Conservation (phyloP, 1,284 basidiomycete species). For the Omphalotus olearius region DNA sequence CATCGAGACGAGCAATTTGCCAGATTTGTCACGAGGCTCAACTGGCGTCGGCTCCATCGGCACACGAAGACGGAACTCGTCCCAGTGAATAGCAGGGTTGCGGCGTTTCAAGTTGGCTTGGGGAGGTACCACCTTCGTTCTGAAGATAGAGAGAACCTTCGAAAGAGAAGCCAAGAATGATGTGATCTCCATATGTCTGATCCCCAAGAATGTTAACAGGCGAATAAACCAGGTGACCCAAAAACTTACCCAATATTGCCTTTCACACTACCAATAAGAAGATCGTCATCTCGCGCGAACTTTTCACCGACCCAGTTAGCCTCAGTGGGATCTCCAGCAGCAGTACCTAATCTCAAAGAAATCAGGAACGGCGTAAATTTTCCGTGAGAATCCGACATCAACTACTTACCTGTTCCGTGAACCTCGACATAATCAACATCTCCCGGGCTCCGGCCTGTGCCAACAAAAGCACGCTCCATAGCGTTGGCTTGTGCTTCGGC, state of each 20-base stretch:
- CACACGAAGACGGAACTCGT: slow-evolving; percentile 20
- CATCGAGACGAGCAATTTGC: slow-evolving; percentile 11
- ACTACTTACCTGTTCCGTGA: slow-evolving; percentile 39
- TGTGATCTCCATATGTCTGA: slow-evolving; percentile 36
- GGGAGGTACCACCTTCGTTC: slow-evolving; percentile 32
- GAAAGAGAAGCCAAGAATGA: slow-evolving; percentile 37
- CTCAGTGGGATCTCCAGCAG: slow-evolving; percentile 41
- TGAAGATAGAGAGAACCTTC: slow-evolving; percentile 37
- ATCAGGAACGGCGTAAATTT: slow-evolving; percentile 28
- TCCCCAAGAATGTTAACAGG: neutral
- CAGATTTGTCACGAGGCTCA: slow-evolving; percentile 4
- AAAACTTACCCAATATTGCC: slow-evolving; percentile 33
- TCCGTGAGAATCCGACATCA: slow-evolving; percentile 40
- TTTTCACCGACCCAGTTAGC: slow-evolving; percentile 36
- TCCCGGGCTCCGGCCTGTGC: slow-evolving; percentile 22
- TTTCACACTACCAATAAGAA: slow-evolving; percentile 34
- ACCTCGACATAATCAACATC: slow-evolving; percentile 42
- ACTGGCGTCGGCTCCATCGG: slow-evolving; percentile 15
- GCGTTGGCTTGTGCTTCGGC: slow-evolving; percentile 27
- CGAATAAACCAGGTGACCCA: neutral
- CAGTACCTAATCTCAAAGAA: slow-evolving; percentile 27
- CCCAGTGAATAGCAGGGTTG: slow-evolving; percentile 38
- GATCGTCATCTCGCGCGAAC: slow-evolving; percentile 24
- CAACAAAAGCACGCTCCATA: slow-evolving; percentile 28
- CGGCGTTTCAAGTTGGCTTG: slow-evolving; percentile 30